Evolutionary conservation across 495 filamentous ascomycete species (phyloP).

Genomic region (Tetracladium marchalianum): DNA sequence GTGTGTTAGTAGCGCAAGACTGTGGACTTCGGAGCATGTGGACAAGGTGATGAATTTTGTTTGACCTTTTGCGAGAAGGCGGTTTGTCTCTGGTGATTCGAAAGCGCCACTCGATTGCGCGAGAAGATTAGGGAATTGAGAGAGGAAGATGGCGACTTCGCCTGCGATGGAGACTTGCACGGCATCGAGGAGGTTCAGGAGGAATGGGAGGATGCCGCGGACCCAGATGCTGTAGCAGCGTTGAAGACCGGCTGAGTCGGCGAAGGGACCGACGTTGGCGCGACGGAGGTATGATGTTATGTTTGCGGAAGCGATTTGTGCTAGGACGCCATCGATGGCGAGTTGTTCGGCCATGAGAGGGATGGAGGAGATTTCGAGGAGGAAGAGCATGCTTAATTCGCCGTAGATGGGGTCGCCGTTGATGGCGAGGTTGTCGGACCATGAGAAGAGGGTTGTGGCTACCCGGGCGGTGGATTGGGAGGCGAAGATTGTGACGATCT

Average conservation of each 20-base stretch:
- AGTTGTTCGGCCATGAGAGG: constrained; percentile 80
- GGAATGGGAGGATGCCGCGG: constrained; percentile 73
- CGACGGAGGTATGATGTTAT: constrained; percentile 61
- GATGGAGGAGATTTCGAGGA: constrained; percentile 76
- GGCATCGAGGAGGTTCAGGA: constrained; percentile 80
- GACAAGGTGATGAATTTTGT: constrained; percentile 51
- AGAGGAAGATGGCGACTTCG: constrained; percentile 78
- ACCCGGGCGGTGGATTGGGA: constrained; percentile 65
- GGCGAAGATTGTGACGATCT: constrained; percentile 54
- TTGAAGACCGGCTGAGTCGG: constrained; percentile 39
- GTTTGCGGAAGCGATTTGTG: constrained; percentile 66
- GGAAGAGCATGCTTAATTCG: constrained; percentile 75
- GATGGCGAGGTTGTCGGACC: constrained; percentile 68
- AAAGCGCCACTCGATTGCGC: constrained; percentile 51
- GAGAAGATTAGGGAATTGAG: constrained; percentile 70
- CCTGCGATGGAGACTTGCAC: constrained; percentile 69
- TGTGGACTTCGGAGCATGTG: constrained; percentile 65
- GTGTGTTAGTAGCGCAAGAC: constrained; percentile 58
- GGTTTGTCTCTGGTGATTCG: constrained; percentile 36
- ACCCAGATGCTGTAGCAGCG: constrained; percentile 79
- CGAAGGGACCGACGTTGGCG: constrained; percentile 57
- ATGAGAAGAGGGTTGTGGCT: constrained; percentile 82
- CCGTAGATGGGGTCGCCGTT: constrained; percentile 89
- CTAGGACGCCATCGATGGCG: constrained; percentile 72
- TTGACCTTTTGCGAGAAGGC: constrained; percentile 28